Evolutionary conservation across 164 flowering plant species (phyloP), one percentile per base, ranked within the genome.

Genomic region (Kingdonia uniflora): DNA sequence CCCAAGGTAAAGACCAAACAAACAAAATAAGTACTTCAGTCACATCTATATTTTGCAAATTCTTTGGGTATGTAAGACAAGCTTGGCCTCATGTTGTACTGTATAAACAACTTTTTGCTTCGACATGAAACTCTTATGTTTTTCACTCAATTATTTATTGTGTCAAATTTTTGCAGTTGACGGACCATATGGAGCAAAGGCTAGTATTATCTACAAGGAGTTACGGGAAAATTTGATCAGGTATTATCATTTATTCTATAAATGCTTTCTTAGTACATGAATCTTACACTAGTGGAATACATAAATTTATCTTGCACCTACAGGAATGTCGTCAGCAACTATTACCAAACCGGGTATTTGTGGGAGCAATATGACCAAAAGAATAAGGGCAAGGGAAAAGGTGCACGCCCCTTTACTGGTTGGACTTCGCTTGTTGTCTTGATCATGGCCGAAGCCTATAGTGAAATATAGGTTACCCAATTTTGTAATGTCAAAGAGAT

Each of bases 291-390:
- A 4, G 4, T 29, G 35, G 35, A 3, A 3, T 29, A 29, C 8
- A 29, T 29, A 29, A 4, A 29, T 3, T 14, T 22, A 39, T 40
- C 24, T 26, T 3, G 12, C 38, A 44, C 44, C 35, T 38, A 4
- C 91, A 87, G 97, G 73, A 89, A 85, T 66, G 75, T 89, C 19
- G 94, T 83, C 14, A 52, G 39, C 5, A 85, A 81, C 65, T 89
- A 87, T 69, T 44, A 67, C 17, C 54, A 71, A 58, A 83, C 80
- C 16, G 99, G 99, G 42, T 94, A 71, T 52, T 54, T 89, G 40
- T 89, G 99, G 99, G 99, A 94, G 63, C 99, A 94, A 49, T 89
- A 81, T 59, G 92, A 94, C 65, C 92, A 84, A 67, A 76, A 61
- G 70, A 79, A 67, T 15, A 62, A 66, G 44, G 97, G 97, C 22